Conservation (phyloP, 108 stramenopile genomes). For the Aurantiochytrium sp. region DNA sequence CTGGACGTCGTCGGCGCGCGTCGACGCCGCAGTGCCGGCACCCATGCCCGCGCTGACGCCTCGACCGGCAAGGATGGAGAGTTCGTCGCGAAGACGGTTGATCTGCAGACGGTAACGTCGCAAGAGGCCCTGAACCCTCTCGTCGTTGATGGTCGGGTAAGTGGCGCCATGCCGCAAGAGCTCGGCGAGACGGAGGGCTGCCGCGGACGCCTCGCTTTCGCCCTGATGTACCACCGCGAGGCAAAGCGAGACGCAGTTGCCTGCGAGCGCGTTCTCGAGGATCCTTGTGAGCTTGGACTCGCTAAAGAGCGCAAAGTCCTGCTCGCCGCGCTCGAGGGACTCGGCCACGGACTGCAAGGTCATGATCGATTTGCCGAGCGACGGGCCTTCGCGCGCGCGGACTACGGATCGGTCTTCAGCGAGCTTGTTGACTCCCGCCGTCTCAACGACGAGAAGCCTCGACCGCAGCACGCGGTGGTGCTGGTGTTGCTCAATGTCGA, state of each 20-base stretch:
- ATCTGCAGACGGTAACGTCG: slow-evolving; percentile 11
- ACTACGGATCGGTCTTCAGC: background rate
- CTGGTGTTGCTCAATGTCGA: background rate
- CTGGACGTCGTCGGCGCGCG: background rate
- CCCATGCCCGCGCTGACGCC: background rate
- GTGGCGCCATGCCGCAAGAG: background rate
- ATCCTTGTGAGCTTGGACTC: background rate
- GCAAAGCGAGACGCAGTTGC: background rate
- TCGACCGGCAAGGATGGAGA: background rate
- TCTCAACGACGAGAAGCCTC: background rate
- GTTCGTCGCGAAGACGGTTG: slow-evolving; percentile 8
- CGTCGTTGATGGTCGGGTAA: background rate
- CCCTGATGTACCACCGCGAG: background rate
- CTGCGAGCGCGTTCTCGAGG: background rate
- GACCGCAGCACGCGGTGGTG: background rate
- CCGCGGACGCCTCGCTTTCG: background rate
- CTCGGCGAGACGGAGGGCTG: background rate
- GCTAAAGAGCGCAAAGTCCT: background rate
- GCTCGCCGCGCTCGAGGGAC: background rate
- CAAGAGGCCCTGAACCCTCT: background rate
- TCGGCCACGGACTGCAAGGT: slow-evolving; percentile 15
- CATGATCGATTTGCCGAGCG: background rate
- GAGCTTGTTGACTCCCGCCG: background rate
- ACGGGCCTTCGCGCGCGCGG: background rate
- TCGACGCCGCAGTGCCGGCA: background rate